Conservation (phyloP, 257 asterid genomes). For the Lavandula angustifolia region DNA sequence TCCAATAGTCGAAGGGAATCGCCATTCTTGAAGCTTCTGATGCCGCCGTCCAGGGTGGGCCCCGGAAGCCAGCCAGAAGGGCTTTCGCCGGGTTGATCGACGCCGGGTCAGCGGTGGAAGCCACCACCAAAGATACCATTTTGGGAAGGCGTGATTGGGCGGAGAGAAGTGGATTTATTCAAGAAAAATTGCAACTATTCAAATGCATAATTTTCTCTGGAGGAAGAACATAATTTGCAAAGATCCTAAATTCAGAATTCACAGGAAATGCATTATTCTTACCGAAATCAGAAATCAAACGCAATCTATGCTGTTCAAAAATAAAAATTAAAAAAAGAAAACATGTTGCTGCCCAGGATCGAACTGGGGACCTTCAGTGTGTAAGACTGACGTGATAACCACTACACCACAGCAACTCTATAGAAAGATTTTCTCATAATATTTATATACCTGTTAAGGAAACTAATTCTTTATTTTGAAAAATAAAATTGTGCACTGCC, state of each 20-base stretch:
- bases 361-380: constrained; percentile 93
- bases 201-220: neutral
- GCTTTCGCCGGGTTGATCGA: constrained; percentile 80
- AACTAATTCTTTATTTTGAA: too few relatives aligned
- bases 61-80: constrained; percentile 76
- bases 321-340: neutral
- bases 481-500: neutral
- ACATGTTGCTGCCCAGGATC: constrained; percentile 82
- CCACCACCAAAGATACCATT: constrained; percentile 86
- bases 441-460: too few relatives aligned
- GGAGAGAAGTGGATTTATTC: neutral
- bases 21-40: constrained; percentile 65
- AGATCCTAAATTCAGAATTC: too few relatives aligned
- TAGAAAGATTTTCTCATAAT: too few relatives aligned
- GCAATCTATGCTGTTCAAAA: neutral
- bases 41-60: constrained; percentile 50
- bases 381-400: constrained; percentile 67
- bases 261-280: too few relatives aligned
- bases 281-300: too few relatives aligned
- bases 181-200: too few relatives aligned
- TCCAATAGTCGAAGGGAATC: constrained; percentile 57
- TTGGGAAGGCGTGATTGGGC: neutral
- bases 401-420: constrained; percentile 57
- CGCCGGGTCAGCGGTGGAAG: constrained; percentile 83
- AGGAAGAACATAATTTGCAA: too few relatives aligned